Base-by-base conservation (phyloP, 2,329 filamentous ascomycete genomes). In the Epichloe hybrida region DNA sequence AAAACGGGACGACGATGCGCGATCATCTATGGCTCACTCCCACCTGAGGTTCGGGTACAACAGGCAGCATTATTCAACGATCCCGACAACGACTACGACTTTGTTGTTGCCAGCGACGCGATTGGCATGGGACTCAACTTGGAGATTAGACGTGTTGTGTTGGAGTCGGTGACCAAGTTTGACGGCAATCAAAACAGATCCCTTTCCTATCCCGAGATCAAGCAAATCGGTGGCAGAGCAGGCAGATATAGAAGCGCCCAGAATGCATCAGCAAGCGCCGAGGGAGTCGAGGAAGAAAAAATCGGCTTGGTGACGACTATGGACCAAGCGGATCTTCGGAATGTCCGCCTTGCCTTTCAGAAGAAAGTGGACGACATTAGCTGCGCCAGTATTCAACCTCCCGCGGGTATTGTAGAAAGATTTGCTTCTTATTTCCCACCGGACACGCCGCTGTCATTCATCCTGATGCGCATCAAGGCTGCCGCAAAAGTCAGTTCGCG, bases 101-200 rank as follows among this genome's bases (percentile, higher is more conserved):
- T 83, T 58, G 73, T 98, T 5, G 90, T 93, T 27, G 93, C 94
- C 8, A 96, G 88, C 59, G 89, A 96, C 67, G 93, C 93, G 45
- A 91, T 98, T 55, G 93, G 93, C 38, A 97, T 98, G 91, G 93
- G 94, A 1, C 72, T 98, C 21, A 98, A 98, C 61, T 69, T 98
- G 64, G 89, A 82, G 67, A 88, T 96, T 64, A 93, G 89, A 63
- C 85, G 94, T 27, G 79, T 98, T 54, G 79, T 98, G 50, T 93
- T 98, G 57, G 88, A 95, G 61, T 75, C 83, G 0, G 76, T 83
- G 2, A 70, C 74, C 53, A 98, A 96, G 64, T 84, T 76, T 56
- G 77, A 89, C 54, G 84, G 84, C 1, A 61, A 57, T 1, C 67
- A 71, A 5, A 73, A 76, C 34, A 72, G 79, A 15, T 68, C 73